Evolutionary conservation across 805 yeast species (phyloP).

Genomic region (Cyberlindnera misumaiensis): DNA sequence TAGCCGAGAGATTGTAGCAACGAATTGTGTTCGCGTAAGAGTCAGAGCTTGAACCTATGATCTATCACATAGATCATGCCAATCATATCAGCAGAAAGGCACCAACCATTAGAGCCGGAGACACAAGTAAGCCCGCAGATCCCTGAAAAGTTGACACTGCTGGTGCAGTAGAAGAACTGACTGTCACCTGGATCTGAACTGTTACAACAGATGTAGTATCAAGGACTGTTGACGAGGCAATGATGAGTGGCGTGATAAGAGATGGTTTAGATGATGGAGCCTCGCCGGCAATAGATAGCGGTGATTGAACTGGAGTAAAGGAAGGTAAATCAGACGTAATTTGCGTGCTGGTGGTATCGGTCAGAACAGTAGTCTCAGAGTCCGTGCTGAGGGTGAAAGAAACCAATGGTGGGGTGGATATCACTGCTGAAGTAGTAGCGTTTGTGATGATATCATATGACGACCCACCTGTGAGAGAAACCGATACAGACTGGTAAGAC

Average conservation of each 20-base stretch:
- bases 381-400: constrained; percentile 1
- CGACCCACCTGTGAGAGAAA: not conserved
- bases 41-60: too few species aligned
- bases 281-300: too few species aligned
- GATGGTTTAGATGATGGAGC: not conserved
- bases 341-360: too few species aligned
- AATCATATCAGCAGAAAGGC: constrained; percentile 3
- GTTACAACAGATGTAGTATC: not conserved
- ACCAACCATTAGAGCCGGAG: constrained; percentile 1
- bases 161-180: not conserved
- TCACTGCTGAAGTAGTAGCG: not conserved
- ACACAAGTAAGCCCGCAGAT: constrained; percentile 1
- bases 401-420: not conserved
- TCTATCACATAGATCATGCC: too few species aligned
- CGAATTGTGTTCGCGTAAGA: too few species aligned
- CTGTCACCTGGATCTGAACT: constrained; percentile 1
- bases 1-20: too few species aligned
- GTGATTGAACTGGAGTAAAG: too few species aligned
- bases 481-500: not conserved
- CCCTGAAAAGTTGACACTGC: constrained; percentile 7
- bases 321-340: too few species aligned
- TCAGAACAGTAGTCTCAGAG: not conserved
- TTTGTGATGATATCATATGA: not conserved
- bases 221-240: too few species aligned
- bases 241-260: not conserved